Base-by-base conservation (phyloP, 1,284 basidiomycete genomes). In the Neonothopanus nambi region DNA sequence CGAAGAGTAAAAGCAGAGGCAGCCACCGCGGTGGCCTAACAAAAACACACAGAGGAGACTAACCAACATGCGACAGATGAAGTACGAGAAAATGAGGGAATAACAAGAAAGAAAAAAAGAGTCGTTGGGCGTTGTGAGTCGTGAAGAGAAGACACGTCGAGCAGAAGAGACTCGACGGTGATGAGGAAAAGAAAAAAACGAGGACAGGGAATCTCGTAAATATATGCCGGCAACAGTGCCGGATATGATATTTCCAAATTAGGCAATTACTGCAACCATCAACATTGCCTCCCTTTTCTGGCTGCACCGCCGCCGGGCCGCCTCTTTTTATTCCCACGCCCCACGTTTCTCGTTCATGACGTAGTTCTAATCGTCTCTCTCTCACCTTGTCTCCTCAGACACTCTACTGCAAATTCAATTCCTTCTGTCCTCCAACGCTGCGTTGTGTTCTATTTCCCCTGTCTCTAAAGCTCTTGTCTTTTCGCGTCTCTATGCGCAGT, bases 81-180 rank as follows among this genome's bases (percentile, higher is more conserved):
- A 47, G 54, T 50, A 55, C 62, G 60, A 59, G 56, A 58, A 51
- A 55, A 61, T 56, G 62, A 65, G 58, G 59, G 60, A 63, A 61
- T 66, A 63, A 68, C 55, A 64, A 54, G 63, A 70, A 72, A 70
- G 57, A 55, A 57, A 63, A 68, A 64, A 61, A 61, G 66, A 65
- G 63, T 74, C 81, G 67, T 77, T 79, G 71, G 82, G 79, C 80
- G 78, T 79, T 62, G 67, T 67, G 54, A 68, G 75, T 81, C 80
- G 79, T 81, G 63, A 79, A 61, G 60, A 65, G 60, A 63, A 63
- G 64, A 63, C 61, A 60, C 57, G 58, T 55, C 49, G 46, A 45
- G 55, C 41, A 52, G 65, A 59, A 51, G 50, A 54, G 57, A 40
- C 52, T 52, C 73, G 72, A 73, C 70, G 69, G 66, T 60, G 67